Percentiles rank a stretch among this genome's conserved stretches.
Evolutionary conservation across 2,329 filamentous ascomycete species (phyloP).

Genomic region (Macrophomina phaseolina): DNA sequence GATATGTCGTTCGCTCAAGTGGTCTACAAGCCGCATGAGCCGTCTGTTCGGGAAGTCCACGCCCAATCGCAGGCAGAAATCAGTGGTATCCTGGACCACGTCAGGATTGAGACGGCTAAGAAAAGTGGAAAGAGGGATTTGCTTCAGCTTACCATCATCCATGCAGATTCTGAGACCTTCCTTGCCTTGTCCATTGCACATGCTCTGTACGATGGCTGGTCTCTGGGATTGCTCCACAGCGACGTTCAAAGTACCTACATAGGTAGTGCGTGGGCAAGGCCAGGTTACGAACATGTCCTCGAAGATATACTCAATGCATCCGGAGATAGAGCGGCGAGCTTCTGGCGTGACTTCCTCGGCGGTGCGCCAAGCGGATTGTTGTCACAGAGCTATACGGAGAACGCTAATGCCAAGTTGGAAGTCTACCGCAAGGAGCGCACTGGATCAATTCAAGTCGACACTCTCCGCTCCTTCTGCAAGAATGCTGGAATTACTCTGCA

Average conservation of each 20-base stretch:
- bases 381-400: not conserved
- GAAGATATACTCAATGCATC: constrained; percentile 58
- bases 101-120: constrained; percentile 43
- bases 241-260: constrained; percentile 72
- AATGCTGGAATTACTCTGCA: constrained; percentile 73
- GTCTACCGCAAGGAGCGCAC: constrained; percentile 53
- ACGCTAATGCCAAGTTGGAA: constrained; percentile 27
- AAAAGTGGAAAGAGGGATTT: constrained; percentile 31
- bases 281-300: constrained; percentile 61
- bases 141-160: constrained; percentile 47
- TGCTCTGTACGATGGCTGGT: constrained; percentile 89
- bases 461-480: constrained; percentile 67
- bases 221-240: constrained; percentile 73
- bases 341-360: constrained; percentile 74
- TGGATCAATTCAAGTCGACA: constrained; percentile 50
- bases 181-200: constrained; percentile 78
- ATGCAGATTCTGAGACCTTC: constrained; percentile 44
- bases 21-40: constrained; percentile 44
- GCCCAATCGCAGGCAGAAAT: constrained; percentile 37
- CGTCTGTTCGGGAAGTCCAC: constrained; percentile 44
- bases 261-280: constrained; percentile 49
- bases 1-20: constrained; percentile 63
- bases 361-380: constrained; percentile 43
- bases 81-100: constrained; percentile 36
- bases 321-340: constrained; percentile 58